Evolutionary conservation across 192 early-diverging fungal species (phyloP).

Genomic region (Coemansia sp.): DNA sequence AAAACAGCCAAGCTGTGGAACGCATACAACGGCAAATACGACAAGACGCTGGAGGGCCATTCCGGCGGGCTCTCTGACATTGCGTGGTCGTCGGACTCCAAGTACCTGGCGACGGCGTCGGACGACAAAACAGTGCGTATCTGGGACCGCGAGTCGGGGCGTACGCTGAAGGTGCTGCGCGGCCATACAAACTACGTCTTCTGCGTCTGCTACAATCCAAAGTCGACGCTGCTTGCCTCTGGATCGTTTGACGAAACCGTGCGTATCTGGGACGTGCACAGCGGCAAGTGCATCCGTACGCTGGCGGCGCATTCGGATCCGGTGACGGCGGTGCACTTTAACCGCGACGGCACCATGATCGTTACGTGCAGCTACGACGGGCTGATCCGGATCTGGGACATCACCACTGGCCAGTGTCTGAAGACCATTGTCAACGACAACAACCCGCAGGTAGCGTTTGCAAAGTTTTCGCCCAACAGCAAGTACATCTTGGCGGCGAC

Average conservation of each 20-base stretch:
- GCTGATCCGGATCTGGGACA: constrained; percentile 98
- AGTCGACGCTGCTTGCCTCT: constrained; percentile 89
- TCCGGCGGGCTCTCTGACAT: constrained; percentile 91
- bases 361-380: constrained; percentile 94
- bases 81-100: constrained; percentile 92
- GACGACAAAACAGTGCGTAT: constrained; percentile 96
- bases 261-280: constrained; percentile 92
- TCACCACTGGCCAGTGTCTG: constrained; percentile 93
- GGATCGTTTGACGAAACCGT: constrained; percentile 98
- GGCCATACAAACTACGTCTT: constrained; percentile 98
- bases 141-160: constrained; percentile 77
- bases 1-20: constrained; percentile 95
- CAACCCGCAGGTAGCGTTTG: constrained; percentile 94
- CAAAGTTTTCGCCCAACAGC: constrained; percentile 98
- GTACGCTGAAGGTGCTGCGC: constrained; percentile 69
- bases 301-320: constrained; percentile 95
- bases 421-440: constrained; percentile 96
- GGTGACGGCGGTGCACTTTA: constrained; percentile 93
- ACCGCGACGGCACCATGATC: constrained; percentile 94
- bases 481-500: constrained; percentile 97
- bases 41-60: constrained; percentile 86
- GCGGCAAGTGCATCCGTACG: constrained; percentile 87
- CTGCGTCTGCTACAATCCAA: constrained; percentile 95
- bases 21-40: constrained; percentile 78
- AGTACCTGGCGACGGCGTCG: constrained; percentile 80